Base-by-base conservation (phyloP, 176 grass and related monocot species). In the Cocos nucifera region DNA sequence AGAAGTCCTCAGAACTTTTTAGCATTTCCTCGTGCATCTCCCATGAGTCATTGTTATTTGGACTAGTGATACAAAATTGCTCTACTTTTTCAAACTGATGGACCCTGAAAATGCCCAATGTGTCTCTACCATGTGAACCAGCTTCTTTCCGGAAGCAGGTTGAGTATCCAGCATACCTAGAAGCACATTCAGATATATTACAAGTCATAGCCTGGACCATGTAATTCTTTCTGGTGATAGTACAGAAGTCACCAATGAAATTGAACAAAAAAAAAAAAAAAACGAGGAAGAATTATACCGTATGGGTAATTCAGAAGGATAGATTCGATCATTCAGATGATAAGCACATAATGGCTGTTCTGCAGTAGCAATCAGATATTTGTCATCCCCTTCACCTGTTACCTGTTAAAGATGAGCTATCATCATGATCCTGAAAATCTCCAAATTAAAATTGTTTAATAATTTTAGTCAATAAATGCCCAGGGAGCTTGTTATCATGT, bases 61-160 rank as follows among this genome's bases (percentile, higher is more conserved):
- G 93, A 65, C 58, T 83, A 7, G 93, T 97, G 24, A 77, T 71
- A 75, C 84, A 97, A 67, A 97, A 97, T 22, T 97, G 92, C 25
- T 97, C 92, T 25, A 97, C 72, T 54, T 97, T 97, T 80, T 97
- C 92, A 73, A 97, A 97, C 26, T 97, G 87, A 19, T 97, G 92
- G 14, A 91, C 92, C 65, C 93, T 85, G 76, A 97, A 97, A 49
- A 97, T 97, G 23, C 93, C 93, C 54, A 89, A 57, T 3, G 87
- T 97, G 63, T 97, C 93, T 61, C 81, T 72, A 21, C 87, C 93
- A 63, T 97, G 93, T 59, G 93, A 91, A 68, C 93, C 93, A 62
- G 68, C 93, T 62, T 97, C 93, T 77, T 91, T 97, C 30, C 93
- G 79, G 73, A 97, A 97, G 70, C 93, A 97, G 18, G 93, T 97